Evolutionary conservation across 2,329 filamentous ascomycete species (phyloP), one percentile per base, ranked within the genome.

Genomic region (Colletotrichum orbiculare): DNA sequence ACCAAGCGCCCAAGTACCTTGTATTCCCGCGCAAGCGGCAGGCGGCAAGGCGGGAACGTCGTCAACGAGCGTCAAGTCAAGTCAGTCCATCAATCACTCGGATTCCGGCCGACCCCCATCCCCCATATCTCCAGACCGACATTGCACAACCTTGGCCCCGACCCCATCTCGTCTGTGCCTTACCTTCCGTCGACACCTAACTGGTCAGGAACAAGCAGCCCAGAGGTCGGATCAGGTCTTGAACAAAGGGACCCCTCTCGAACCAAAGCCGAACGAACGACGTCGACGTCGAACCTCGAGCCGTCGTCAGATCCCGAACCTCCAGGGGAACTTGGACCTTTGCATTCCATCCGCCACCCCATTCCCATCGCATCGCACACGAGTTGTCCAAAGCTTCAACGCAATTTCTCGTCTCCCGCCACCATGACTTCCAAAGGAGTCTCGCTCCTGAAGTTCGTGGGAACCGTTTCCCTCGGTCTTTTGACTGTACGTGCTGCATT

Each of bases 361-460:
- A 25, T 25, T 25, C 25, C 46, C 25, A 57, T 17, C 35, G 35
- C 46, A 34, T 25, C 50, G 9, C 50, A 33, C 42, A 42, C 42
- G 15, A 33, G 45, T 42, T n/a, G 55, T 48, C 42, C 17, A 17
- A 8, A 10, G 8, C 53, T 33, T 15, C 13, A 8, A 34, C 34
- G 8, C 15, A 33, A 60, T 35, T 41, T 41, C 17, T 41, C 42
- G 33, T 37, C 37, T 33, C 60, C 63, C 57, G 66, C 63, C 66
- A 71, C 75, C 78, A 91, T 93, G 87, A 84, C 87, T 71, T 87
- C 86, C 72, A 88, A 85, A 72, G 88, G 89, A 74, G 84, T 97
- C 74, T 89, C 92, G 60, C 81, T 91, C 77, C 88, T 92, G 81
- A 97, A 98, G 82, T 97, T 97, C 77, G 91, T 97, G 71, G 95